Percentiles rank a stretch among this genome's conserved stretches.
Evolutionary conservation across 2,329 filamentous ascomycete species (phyloP).

Genomic region (Trichophyton benhamiae): DNA sequence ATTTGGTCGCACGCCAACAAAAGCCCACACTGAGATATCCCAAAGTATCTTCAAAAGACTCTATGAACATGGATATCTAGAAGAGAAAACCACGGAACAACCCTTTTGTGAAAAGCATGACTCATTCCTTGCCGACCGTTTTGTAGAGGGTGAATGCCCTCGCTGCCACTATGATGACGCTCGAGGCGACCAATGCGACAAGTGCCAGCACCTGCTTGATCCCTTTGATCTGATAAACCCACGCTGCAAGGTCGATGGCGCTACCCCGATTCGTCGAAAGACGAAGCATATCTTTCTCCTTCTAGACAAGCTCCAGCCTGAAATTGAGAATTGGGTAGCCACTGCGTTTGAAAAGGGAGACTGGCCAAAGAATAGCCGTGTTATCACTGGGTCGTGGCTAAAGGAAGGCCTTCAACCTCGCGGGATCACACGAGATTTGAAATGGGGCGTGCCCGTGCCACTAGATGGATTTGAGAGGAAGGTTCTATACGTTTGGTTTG

Average conservation of each 20-base stretch:
- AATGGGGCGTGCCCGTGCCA: conserved; percentile 56
- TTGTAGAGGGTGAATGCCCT: conserved; percentile 37
- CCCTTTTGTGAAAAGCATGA: conserved; percentile 74
- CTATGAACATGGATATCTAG: conserved; percentile 76
- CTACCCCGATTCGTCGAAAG: conserved; percentile 62
- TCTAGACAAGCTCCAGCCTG: conserved; percentile 67
- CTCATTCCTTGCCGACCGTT: conserved; percentile 36
- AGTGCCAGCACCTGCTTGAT: conserved; percentile 60
- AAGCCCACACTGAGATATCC: conserved; percentile 80
- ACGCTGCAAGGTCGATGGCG: conserved; percentile 79
- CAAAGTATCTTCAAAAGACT: conserved; percentile 82
- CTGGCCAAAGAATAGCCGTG: conserved; percentile 34
- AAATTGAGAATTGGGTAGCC: conserved; percentile 66
- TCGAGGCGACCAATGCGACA: conserved; percentile 62
- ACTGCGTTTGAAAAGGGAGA: conserved; percentile 58
- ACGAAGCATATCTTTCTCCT: conserved; percentile 89
- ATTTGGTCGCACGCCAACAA: conserved; percentile 84
- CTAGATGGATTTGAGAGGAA: conserved; percentile 49
- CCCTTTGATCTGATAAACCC: conserved; percentile 69
- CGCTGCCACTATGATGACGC: conserved; percentile 53
- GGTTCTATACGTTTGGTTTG: conserved; percentile 78
- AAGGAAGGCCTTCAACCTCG: conserved; percentile 65
- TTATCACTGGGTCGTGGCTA: conserved; percentile 37
- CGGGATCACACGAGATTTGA: conserved; percentile 73
- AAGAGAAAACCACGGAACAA: conserved; percentile 77